Base-by-base conservation (phyloP, 352 stramenopile genomes). In the Pythium brachiatum region DNA sequence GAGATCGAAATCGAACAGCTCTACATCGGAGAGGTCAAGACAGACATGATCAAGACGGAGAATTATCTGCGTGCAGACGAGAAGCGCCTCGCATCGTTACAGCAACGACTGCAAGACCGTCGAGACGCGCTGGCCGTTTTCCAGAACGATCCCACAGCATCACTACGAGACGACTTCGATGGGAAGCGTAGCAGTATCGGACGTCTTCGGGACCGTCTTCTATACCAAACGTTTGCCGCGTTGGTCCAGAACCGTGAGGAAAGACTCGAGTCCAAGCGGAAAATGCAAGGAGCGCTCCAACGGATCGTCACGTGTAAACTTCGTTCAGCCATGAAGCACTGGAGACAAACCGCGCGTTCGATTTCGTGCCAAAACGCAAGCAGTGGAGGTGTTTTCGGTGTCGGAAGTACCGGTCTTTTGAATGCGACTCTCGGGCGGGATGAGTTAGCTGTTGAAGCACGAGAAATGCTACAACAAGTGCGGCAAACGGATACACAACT, bases 1-100 rank as follows among this genome's bases (percentile, higher is more conserved):
- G 85, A 94, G 57, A 79, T 94, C 20, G 81, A 88, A 54, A 92
- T 94, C 32, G 85, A 94, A 36, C 78, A 90, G 57, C 71, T 91
- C n/a, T 94, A 92, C 59, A 94, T 94, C 46, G 54, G 87, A 2
- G 82, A 94, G 39, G 78, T 80, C 5, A 94, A 94, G 47, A 60
- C 76, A 9, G 83, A 92, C 34, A 83, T 88, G 26, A 66, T 90
- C 6, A 73, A 80, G 53, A 75, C 87, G 5, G 81, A 94, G 46
- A 89, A 90, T 43, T 86, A 87, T 36, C 53, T 91, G n/a, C 73
- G 73, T 12, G 78, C 66, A n/a, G 84, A 92, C 44, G 64, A 74
- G 13, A 86, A 78, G 20, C 73, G 65, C 0, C 70, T 72, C 1
- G 68, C 69, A 2, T 65, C 52, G 9, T 43, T 91, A 18, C 27